A percentile compares a stretch with the other conserved stretches of the same genome.
Conservation (phyloP, 78 protist genomes). For the Guillardia theta region DNA sequence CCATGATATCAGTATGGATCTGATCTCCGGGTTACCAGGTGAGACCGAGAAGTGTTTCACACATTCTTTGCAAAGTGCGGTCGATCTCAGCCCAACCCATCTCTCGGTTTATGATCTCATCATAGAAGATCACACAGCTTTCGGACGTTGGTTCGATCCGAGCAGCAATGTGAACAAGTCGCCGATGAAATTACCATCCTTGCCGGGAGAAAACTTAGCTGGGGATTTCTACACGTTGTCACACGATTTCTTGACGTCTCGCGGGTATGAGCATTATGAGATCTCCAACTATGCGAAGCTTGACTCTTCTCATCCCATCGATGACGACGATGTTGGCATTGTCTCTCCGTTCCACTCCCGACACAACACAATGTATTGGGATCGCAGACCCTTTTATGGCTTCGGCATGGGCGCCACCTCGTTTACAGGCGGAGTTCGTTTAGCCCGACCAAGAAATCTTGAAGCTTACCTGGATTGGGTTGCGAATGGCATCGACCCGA, state of each 20-base stretch:
- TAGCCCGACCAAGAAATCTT: background rate
- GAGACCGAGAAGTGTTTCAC: background rate
- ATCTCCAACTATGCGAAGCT: background rate
- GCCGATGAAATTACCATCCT: background rate
- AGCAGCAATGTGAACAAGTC: background rate
- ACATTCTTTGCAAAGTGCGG: background rate
- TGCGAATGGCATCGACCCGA: background rate
- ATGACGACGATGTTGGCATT: background rate
- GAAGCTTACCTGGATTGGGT: background rate
- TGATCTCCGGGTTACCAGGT: background rate
- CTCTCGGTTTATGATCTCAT: background rate
- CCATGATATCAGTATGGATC: background rate
- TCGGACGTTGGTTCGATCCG: background rate
- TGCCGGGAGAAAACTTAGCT: background rate
- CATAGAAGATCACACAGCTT: background rate
- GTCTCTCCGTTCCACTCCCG: background rate
- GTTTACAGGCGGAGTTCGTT: background rate
- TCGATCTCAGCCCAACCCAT: background rate
- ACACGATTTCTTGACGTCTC: background rate
- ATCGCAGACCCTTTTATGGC: background rate
- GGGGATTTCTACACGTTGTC: background rate
- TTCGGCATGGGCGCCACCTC: slow-evolving; percentile 7
- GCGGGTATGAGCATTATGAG: background rate
- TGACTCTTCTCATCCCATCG: background rate
- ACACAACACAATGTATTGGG: background rate